Conservation (phyloP, 2,329 filamentous ascomycete species). For the Botrytis elliptica region DNA sequence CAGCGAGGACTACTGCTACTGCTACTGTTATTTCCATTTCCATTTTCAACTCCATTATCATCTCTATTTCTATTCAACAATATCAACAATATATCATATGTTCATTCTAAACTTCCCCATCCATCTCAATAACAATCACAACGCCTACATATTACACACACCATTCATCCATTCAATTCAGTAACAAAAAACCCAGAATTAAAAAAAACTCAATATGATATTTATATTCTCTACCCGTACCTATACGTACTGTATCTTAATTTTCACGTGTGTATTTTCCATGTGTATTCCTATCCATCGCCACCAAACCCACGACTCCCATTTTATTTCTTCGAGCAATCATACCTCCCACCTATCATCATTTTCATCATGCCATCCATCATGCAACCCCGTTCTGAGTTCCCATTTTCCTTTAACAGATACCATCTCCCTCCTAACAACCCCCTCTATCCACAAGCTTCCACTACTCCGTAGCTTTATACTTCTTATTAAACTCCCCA, state of each 20-base stretch:
- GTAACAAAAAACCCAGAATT: not conserved
- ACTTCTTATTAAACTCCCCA: conserved; percentile 65
- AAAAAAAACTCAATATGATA: not conserved
- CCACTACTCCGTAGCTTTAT: conserved; percentile 38
- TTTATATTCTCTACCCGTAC: not conserved
- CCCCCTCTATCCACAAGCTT: conserved; percentile 32
- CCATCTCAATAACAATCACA: not conserved
- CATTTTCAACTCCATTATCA: not conserved
- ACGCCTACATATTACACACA: not conserved
- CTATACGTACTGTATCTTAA: not conserved
- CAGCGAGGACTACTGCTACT: not conserved
- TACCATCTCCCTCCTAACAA: conserved; percentile 21
- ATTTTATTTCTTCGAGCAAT: not conserved
- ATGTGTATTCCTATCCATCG: conserved; percentile 11
- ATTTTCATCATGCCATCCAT: not conserved
- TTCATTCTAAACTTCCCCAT: not conserved
- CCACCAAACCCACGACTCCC: not conserved
- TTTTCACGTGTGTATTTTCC: not conserved
- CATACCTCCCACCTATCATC: conserved; percentile 7
- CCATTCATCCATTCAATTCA: not conserved
- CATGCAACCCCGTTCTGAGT: not conserved
- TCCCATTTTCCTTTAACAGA: conserved; percentile 35
- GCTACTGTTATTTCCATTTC: not conserved
- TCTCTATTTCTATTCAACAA: not conserved
- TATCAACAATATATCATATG: not conserved